Percentiles rank a stretch among this genome's conserved stretches.
Evolutionary conservation across 1,284 basidiomycete genomes (phyloP).

Genomic region (Xerocomus nothofagi): DNA sequence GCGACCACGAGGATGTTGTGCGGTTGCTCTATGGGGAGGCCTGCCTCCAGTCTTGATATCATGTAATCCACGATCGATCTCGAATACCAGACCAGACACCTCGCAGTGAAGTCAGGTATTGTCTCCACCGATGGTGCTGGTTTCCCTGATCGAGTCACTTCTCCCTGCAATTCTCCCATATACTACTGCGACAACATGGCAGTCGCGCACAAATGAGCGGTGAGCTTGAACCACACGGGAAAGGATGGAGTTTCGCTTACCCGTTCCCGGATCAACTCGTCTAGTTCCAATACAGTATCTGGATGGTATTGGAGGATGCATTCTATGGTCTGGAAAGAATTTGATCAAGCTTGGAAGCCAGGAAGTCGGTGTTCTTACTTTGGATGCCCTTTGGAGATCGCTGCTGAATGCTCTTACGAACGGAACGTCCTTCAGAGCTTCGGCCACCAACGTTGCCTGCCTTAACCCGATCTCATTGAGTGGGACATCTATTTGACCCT

Average conservation of each 20-base stretch:
- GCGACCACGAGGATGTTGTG: constrained; percentile 55
- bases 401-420: constrained; percentile 62
- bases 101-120: constrained; percentile 41
- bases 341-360: neutral
- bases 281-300: constrained; percentile 41
- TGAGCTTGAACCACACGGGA: constrained; percentile 1
- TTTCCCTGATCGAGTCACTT: constrained; percentile 21
- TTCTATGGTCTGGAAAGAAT: constrained; percentile 56
- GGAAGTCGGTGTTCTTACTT: constrained; percentile 41
- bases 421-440: constrained; percentile 48
- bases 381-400: constrained; percentile 60
- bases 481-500: constrained; percentile 67
- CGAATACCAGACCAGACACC: constrained; percentile 63
- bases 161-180: constrained; percentile 66
- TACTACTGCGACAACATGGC: constrained; percentile 40
- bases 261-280: constrained; percentile 58
- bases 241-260: constrained; percentile 39
- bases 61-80: constrained; percentile 42
- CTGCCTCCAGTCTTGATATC: constrained; percentile 23
- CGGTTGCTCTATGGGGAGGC: constrained; percentile 16
- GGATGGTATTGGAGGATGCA: constrained; percentile 57
- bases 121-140: constrained; percentile 39
- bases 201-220: neutral
- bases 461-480: constrained; percentile 58
- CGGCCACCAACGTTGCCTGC: constrained; percentile 57